Conservation (phyloP, 164 flowering plant genomes). For the Macadamia integrifolia region DNA sequence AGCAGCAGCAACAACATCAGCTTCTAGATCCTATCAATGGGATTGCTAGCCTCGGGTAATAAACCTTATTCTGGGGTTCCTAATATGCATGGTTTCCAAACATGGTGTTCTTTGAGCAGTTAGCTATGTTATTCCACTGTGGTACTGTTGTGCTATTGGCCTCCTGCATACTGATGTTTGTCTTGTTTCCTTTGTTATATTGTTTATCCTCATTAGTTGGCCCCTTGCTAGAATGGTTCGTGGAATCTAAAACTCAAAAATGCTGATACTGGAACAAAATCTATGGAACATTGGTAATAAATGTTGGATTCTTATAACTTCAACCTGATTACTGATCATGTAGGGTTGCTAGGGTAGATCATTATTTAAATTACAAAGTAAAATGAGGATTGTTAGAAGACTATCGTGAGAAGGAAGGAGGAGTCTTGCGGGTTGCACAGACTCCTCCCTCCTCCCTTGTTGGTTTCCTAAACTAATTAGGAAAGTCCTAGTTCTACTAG, state of each 20-base stretch:
- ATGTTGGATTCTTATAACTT: no score
- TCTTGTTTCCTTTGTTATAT: neutral
- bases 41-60: conserved; percentile 63
- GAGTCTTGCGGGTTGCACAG: no score
- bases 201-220: neutral
- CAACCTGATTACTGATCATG: no score
- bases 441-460: no score
- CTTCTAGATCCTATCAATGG: conserved; percentile 62
- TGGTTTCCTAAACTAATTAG: no score
- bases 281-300: neutral
- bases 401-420: no score
- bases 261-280: neutral
- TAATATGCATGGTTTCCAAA: neutral
- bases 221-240: neutral
- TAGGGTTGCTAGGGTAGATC: no score
- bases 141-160: neutral
- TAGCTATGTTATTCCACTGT: neutral
- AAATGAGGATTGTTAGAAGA: no score
- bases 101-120: neutral
- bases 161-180: neutral
- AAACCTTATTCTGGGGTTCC: neutral
- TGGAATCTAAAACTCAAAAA: neutral
- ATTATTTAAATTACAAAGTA: no score
- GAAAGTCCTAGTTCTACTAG: no score
- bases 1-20: conserved; percentile 2